These are phyloP conservation scores for Cryptosporidium bovis DNA, from an alignment of 169 alveolate species.

Conservation along the genomic window DNA sequence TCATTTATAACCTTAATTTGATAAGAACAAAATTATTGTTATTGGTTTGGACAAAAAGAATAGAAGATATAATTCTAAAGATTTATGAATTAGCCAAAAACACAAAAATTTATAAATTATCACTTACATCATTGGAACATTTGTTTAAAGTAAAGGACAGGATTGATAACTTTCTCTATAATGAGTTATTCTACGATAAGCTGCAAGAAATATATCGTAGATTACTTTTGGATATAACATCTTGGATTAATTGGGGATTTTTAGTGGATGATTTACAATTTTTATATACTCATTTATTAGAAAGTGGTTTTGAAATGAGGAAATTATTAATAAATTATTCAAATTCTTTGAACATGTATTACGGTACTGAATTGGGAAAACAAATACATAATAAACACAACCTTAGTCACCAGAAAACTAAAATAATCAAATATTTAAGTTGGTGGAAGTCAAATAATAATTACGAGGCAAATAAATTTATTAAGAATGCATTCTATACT, in stretches of 20 bases:
- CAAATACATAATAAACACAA: too few relatives aligned
- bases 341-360: too few relatives aligned
- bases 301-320: neutral
- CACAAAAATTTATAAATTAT: conserved; percentile 13
- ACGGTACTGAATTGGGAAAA: too few relatives aligned
- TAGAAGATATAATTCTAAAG: neutral
- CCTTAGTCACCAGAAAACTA: too few relatives aligned
- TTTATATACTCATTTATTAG: conserved; percentile 23
- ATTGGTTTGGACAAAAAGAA: neutral
- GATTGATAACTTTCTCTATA: conserved; percentile 10
- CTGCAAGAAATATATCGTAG: conserved; percentile 8
- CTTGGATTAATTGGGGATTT: conserved; percentile 28
- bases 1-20: conserved; percentile 24
- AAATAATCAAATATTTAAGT: neutral
- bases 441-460: neutral
- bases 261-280: conserved; percentile 36
- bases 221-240: conserved; percentile 1
- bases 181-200: conserved; percentile 2
- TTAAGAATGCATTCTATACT: neutral
- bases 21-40: conserved; percentile 19
- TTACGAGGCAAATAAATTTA: neutral
- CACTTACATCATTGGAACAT: conserved; percentile 36
- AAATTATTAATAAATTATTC: neutral
- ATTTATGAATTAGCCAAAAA: conserved; percentile 14
- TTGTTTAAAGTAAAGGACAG: conserved; percentile 33